Conservation (phyloP, 176 grass and related monocot genomes). For the Pharus latifolius region DNA sequence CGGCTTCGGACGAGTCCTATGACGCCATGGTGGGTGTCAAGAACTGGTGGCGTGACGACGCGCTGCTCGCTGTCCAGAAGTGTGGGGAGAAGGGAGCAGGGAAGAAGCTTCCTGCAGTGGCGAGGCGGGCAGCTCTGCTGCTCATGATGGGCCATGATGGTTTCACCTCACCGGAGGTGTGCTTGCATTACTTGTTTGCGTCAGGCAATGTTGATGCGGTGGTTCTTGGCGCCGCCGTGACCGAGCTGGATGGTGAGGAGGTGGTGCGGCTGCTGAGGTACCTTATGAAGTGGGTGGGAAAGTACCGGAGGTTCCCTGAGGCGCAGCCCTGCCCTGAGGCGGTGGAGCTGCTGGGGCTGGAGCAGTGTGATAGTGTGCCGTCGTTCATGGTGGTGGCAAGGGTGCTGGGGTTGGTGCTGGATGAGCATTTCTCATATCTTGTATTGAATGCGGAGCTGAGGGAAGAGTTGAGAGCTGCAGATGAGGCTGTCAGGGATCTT, state of each 20-base stretch:
- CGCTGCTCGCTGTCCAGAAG: slow-evolving; percentile 36
- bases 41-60: slow-evolving; percentile 49
- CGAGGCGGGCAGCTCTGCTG: slow-evolving; percentile 40
- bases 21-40: slow-evolving; percentile 44
- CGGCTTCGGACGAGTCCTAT: slow-evolving; percentile 44
- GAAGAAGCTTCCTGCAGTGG: slow-evolving; percentile 2
- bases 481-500: slow-evolving; percentile 26
- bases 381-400: slow-evolving; percentile 32
- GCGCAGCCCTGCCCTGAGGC: slow-evolving; percentile 7
- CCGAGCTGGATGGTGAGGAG: slow-evolving; percentile 57
- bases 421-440: slow-evolving; percentile 73
- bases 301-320: slow-evolving; percentile 49
- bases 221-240: slow-evolving; percentile 40
- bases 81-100: slow-evolving; percentile 10
- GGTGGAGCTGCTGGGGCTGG: slow-evolving; percentile 11
- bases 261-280: slow-evolving; percentile 51
- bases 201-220: slow-evolving; percentile 40
- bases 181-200: slow-evolving; percentile 71
- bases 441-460: slow-evolving; percentile 54
- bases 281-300: slow-evolving; percentile 65
- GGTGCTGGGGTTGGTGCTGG: slow-evolving; percentile 49
- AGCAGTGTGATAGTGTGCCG: slow-evolving; percentile 44
- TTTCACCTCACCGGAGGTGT: slow-evolving; percentile 54
- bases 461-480: slow-evolving; percentile 31
- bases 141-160: slow-evolving; percentile 73